Evolutionary conservation across 345 rosid species (phyloP), one percentile per base, ranked within the genome.

Genomic region (Aquilaria yunnanensis): DNA sequence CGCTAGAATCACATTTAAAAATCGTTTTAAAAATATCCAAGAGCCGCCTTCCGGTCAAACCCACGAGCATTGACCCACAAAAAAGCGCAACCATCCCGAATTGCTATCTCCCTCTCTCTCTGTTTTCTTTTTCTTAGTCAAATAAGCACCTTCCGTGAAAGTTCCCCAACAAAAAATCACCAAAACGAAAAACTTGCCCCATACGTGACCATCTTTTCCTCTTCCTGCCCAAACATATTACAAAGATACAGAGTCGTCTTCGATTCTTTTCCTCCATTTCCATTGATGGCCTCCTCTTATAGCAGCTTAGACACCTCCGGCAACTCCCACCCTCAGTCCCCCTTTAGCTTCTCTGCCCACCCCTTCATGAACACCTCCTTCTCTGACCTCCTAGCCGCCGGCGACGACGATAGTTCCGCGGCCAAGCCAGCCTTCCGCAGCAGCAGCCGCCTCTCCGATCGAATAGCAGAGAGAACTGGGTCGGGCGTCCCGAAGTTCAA

Each of bases 401-500:
- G 67, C 61, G 75, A 60, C 57, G 70, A 72, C 54, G 75, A 70
- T 31, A 70, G 67, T 57, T 56, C 60, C 63, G 30, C 60, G n/a
- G 14, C 54, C 41, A 46, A 47, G 37, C 29, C 5, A 10, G 23
- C 10, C 3, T 23, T 11, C 32, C 29, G 32, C 32, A 30, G 14
- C 33, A 50, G 14, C 37, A 63, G 65, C 32, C 59, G 51, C 30
- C 51, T 83, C 10, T 73, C 78, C 14, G 93, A 82, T 54, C 79
- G 71, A 41, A 74, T 79, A 51, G 80, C 75, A 0, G 87, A 87
- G 64, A 71, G 80, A 57, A 81, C 79, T 14, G 90, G 90, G 30
- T 81, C 90, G 0, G 92, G 87, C 60, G 82, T 89, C 2, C 98
- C 96, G 0, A 92, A 89, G 74, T 92, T 89, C 75, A 92, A 89